Percentiles rank a stretch among this genome's conserved stretches.
These are phyloP conservation scores for Diaporthe ilicicola DNA, from an alignment of 2,329 filamentous ascomycete genomes.

Conservation along the genomic window DNA sequence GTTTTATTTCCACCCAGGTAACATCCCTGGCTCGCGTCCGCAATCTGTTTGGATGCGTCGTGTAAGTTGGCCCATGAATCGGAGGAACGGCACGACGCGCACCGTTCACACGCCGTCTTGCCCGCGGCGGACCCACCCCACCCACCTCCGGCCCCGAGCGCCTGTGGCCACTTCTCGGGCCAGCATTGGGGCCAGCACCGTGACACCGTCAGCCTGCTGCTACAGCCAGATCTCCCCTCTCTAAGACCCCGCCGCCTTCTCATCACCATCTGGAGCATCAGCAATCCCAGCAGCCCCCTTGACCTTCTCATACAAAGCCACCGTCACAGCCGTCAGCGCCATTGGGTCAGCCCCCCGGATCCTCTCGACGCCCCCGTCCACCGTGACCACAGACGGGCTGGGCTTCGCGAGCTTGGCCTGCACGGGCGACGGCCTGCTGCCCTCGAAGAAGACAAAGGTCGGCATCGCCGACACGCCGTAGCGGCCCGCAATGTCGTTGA, in stretches of 20 bases:
- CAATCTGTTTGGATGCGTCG: too few species aligned
- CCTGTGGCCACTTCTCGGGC: not conserved
- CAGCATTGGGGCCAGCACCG: not conserved
- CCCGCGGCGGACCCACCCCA: too few species aligned
- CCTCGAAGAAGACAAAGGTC: conserved; percentile 64
- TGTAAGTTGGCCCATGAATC: not conserved
- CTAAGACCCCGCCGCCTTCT: not conserved
- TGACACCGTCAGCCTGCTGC: not conserved
- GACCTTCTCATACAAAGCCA: conserved; percentile 28
- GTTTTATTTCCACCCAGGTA: not conserved
- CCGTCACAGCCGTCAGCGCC: conserved; percentile 41
- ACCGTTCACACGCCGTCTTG: not conserved
- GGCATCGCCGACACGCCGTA: conserved; percentile 63
- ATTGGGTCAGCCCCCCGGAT: conserved; percentile 47
- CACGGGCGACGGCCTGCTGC: conserved; percentile 49
- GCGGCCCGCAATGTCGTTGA: conserved; percentile 55
- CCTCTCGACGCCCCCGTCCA: conserved; percentile 36
- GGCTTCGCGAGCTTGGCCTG: conserved; percentile 38
- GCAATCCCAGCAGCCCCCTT: conserved; percentile 20
- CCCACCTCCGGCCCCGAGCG: not conserved
- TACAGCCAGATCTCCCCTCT: not conserved
- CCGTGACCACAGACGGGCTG: conserved; percentile 19
- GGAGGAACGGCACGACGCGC: not conserved
- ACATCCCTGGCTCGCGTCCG: not conserved
- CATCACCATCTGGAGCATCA: not conserved